A percentile compares a stretch with the other conserved stretches of the same genome.
Conservation (phyloP, 345 rosid genomes). For the Salix exigua region DNA sequence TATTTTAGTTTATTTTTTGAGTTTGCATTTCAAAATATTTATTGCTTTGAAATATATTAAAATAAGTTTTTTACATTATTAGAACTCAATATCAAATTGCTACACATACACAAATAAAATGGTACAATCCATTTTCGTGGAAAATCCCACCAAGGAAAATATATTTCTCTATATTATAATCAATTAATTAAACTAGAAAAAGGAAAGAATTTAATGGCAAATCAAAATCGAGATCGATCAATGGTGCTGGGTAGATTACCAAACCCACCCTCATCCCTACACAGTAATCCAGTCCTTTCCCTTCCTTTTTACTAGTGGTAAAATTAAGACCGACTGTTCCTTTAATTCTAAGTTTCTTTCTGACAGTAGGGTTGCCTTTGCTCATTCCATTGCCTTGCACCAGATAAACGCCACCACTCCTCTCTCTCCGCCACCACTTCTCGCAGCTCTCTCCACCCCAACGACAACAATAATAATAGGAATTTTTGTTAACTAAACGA, state of each 20-base stretch:
- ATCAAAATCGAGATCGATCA: too few relatives aligned
- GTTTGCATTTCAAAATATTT: too few relatives aligned
- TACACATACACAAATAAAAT: too few relatives aligned
- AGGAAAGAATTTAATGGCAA: neutral
- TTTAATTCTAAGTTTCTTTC: conserved; percentile 14
- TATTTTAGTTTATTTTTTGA: too few relatives aligned
- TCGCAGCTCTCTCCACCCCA: neutral
- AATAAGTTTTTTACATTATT: too few relatives aligned
- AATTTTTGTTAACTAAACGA: neutral
- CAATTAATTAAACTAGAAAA: too few relatives aligned
- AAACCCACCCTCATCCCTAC: neutral
- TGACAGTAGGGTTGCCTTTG: conserved; percentile 55
- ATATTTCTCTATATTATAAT: too few relatives aligned
- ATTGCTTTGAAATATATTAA: too few relatives aligned
- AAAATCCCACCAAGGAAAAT: too few relatives aligned
- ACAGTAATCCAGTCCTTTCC: neutral
- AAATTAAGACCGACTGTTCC: neutral
- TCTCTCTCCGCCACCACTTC: conserved; percentile 3
- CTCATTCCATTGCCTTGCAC: conserved; percentile 23
- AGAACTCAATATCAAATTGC: too few relatives aligned
- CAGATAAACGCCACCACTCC: conserved; percentile 63
- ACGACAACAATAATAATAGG: neutral
- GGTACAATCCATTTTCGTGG: too few relatives aligned
- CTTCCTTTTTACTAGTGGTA: too few relatives aligned
- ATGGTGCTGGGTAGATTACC: neutral